Base-by-base conservation (phyloP, 2,329 filamentous ascomycete genomes). In the Iodosphaeria phyllophila region DNA sequence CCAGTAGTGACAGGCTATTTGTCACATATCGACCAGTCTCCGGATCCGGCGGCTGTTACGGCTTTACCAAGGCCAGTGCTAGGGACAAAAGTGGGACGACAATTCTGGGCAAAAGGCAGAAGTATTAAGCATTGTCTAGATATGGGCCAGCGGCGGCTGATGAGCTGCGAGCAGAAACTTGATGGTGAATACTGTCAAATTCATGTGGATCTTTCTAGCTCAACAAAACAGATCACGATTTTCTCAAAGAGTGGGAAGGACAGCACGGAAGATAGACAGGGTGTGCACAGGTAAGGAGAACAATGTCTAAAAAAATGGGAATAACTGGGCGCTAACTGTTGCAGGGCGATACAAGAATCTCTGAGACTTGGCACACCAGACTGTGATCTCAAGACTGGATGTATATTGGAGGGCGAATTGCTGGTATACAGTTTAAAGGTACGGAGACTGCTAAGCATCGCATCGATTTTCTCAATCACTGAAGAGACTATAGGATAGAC, bases 201-300 rank as follows among this genome's bases (percentile, higher is more conserved):
- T 16, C 83, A 92, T 38, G 54, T 92, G 19, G 70, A 91, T 39
- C 51, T 78, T 5, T 52, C 53, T 6, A 67, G 63, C 24, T n/a
- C n/a, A n/a, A n/a, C n/a, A n/a, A 51, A 51, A 10, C 63, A 58
- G 23, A 68, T 92, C 15, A 73, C 75, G 33, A 86, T 92, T 16
- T 92, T 89, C 42, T 91, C 82, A 7, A 93, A 92, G 43, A 89
- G 80, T 38, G 80, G 83, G 29, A 91, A 89, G 42, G 79, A 92
- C 35, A 86, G 82, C 22, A 92, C 82, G 0, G 42, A 52, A 25
- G 83, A 92, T 43, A 64, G 76, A 17, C 36, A 46, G 8, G 56
- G 53, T 2, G 46, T 91, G 13, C 70, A 77, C 33, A 41, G 42
- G 61, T 64, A 42, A 35, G 52, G 38, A 12, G 7, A 13, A 23